phyloP scores from a whole-genome alignment of 768 basidiomycete species.

The Pulveroboletus sp. region DNA sequence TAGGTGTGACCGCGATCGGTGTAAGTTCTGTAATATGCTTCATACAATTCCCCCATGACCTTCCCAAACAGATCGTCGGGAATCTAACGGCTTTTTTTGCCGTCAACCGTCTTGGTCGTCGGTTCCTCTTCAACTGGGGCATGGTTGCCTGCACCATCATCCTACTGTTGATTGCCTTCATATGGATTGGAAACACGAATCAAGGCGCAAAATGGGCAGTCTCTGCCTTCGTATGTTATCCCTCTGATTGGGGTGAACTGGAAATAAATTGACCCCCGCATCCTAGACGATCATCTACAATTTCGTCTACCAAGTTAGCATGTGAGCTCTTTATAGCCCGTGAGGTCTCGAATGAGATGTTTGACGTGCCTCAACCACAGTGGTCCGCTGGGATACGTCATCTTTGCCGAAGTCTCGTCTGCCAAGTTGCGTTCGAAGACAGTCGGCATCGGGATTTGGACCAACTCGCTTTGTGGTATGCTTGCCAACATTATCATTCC shows the following conservation, averaged over 20 bases:
- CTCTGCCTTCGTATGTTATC: slow-evolving; percentile 19
- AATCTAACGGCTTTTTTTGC: slow-evolving; percentile 26
- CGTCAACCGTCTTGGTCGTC: slow-evolving; percentile 23
- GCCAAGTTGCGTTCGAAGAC: slow-evolving; percentile 32
- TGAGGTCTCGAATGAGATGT: neutral
- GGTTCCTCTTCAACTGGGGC: slow-evolving; percentile 29
- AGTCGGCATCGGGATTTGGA: slow-evolving; percentile 26
- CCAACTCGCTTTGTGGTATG: slow-evolving; percentile 26
- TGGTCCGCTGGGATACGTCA: slow-evolving; percentile 27
- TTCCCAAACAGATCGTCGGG: slow-evolving; percentile 18
- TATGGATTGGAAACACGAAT: slow-evolving; percentile 17
- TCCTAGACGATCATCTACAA: slow-evolving; percentile 31
- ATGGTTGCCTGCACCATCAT: slow-evolving; percentile 24
- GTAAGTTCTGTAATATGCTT: slow-evolving; percentile 1
- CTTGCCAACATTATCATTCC: slow-evolving; percentile 26
- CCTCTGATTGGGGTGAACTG: too few relatives aligned
- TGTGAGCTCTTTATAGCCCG: slow-evolving; percentile 11
- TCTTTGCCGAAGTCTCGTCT: slow-evolving; percentile 29
- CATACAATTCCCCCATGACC: neutral
- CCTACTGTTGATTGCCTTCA: slow-evolving; percentile 25
- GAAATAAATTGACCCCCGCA: too few relatives aligned
- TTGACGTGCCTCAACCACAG: slow-evolving; percentile 6
- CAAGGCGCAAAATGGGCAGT: slow-evolving; percentile 22
- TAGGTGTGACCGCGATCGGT: slow-evolving; percentile 27
- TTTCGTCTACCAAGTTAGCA: slow-evolving; percentile 27